Base-by-base conservation (phyloP, 2,329 filamentous ascomycete genomes). In the Tolypocladium pustulatum region DNA sequence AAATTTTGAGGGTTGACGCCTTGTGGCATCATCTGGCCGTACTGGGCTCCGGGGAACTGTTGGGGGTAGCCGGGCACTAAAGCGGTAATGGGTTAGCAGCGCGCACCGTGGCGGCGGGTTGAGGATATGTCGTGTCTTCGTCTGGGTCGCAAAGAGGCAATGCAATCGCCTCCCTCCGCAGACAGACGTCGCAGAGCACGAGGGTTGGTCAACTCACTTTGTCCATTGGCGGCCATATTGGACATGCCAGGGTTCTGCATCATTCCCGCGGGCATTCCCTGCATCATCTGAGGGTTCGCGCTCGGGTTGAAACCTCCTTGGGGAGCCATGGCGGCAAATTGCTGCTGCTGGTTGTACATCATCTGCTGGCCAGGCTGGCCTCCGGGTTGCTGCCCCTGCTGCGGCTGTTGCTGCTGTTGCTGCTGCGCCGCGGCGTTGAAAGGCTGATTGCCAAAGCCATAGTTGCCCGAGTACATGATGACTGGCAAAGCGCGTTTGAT, bases 181-280 rank as follows among this genome's bases (percentile, higher is more conserved):
- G 46, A 51, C 43, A 20, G 43, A 30, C 6, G 25, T 10, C 27
- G 43, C 43, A 49, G 17, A 30, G 15, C 3, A 30, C 22, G 4
- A 62, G 65, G 63, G 61, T 60, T 37, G 32, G 12, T 13, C 41
- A 62, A 76, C 81, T 78, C 74, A 84, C 81, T 83, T 69, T 84
- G 81, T 57, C 81, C 80, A 75, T 83, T 84, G 63, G 78, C 72
- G 64, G 75, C 74, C 80, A 84, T 83, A 69, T 81, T 80, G 63
- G 77, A 78, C 80, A 84, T 82, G 68, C 73, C 78, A 65, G 80
- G 71, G 69, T 79, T 83, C 73, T 81, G 83, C 83, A 86, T 85
- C 82, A 86, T 85, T 67, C 78, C 81, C 71, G 75, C 77, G 72
- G 78, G 76, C 46, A 77, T 79, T 63, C 74, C 76, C 55, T 75